A percentile compares a stretch with the other conserved stretches of the same genome.
These are phyloP conservation scores for Ambrosiella beaveri DNA, from an alignment of 2,329 filamentous ascomycete genomes.

Conservation along the genomic window DNA sequence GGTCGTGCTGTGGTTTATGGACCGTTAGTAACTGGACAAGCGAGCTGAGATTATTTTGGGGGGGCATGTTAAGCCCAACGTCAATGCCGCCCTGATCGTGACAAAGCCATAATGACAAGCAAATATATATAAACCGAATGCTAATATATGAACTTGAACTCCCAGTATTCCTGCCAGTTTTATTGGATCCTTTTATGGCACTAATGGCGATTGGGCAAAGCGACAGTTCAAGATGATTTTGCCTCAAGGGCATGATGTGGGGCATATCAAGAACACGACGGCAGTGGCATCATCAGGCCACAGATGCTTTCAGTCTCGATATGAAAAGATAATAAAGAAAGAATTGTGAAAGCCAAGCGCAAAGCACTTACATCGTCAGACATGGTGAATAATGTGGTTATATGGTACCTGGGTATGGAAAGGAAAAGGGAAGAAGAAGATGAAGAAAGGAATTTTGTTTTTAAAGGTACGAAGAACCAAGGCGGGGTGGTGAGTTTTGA, in stretches of 20 bases:
- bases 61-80: not conserved
- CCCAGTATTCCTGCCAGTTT: too few species aligned
- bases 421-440: conserved; percentile 16
- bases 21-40: not conserved
- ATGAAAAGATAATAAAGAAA: not conserved
- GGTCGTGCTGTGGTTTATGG: conserved; percentile 37
- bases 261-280: not conserved
- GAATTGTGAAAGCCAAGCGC: not conserved
- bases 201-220: too few species aligned
- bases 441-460: conserved; percentile 14
- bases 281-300: not conserved
- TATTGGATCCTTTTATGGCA: too few species aligned
- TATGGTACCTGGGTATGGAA: conserved; percentile 17
- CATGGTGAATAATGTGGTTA: conserved; percentile 32
- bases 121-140: too few species aligned
- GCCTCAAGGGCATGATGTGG: too few species aligned
- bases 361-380: conserved; percentile 36
- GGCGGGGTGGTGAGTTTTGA: conserved; percentile 12
- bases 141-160: too few species aligned
- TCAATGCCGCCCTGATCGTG: not conserved
- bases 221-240: too few species aligned
- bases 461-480: conserved; percentile 17
- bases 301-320: not conserved
- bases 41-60: not conserved
- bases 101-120: too few species aligned